Evolutionary conservation across 1,284 basidiomycete genomes (phyloP).

Genomic region (Afroboletus lepidellus): DNA sequence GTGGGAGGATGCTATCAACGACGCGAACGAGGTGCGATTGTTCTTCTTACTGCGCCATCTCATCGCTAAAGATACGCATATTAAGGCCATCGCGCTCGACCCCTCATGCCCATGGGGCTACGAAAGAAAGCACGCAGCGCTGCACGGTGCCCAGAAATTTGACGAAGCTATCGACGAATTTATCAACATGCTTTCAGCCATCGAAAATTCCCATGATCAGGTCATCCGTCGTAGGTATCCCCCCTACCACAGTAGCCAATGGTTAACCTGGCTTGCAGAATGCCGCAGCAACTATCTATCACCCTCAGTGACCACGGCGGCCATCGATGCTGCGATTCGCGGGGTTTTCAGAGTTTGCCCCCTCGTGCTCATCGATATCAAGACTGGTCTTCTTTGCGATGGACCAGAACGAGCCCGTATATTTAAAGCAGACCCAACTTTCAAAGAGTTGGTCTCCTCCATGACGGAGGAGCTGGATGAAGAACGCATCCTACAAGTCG

Average conservation of each 20-base stretch:
- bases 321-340: background rate
- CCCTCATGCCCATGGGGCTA: constrained; percentile 1
- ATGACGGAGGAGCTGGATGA: background rate
- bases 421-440: background rate
- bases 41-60: background rate
- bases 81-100: background rate
- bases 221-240: background rate
- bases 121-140: background rate
- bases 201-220: background rate
- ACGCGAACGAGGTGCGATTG: background rate
- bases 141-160: background rate
- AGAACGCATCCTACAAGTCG: background rate
- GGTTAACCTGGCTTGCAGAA: background rate
- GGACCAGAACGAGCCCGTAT: background rate
- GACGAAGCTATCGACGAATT: constrained; percentile 1
- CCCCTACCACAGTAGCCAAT: background rate
- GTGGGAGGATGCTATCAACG: constrained; percentile 1
- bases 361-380: background rate
- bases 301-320: background rate
- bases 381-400: constrained; percentile 1
- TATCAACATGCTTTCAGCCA: background rate
- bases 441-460: constrained; percentile 2
- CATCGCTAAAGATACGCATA: background rate
- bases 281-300: background rate
- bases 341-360: background rate